Base-by-base conservation (phyloP, 2,329 filamentous ascomycete genomes). In the Xylaria sp. region DNA sequence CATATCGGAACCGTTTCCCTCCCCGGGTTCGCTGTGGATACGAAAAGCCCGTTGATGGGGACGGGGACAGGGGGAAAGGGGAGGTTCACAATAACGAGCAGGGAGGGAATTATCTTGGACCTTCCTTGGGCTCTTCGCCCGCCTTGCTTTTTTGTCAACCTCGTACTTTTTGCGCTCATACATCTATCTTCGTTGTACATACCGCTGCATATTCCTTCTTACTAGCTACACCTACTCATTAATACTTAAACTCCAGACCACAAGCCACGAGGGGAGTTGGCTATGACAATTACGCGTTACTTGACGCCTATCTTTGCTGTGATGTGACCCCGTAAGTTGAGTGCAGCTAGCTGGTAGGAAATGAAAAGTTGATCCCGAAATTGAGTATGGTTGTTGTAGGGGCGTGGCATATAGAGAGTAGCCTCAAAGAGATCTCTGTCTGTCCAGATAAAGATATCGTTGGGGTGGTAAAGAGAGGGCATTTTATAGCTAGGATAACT, bases 171-270 rank as follows among this genome's bases (percentile, higher is more conserved):
- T 18, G 30, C 34, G 43, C 58, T 59, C 46, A 60, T 57, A 57
- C 39, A 58, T 63, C 30, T 59, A 58, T 63, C 30, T 59, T 61
- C 50, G 30, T 60, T 68, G 65, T 70, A 70, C 68, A 68, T 70
- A 70, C 48, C 50, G 20, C 32, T 55, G 46, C 65, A 70, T 68
- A 65, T 65, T 60, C 53, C 63, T 60, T n/a, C 68, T 53, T 60
- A 60, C 59, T 63, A 68, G 61, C 66, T 68, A 70, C 56, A 63
- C 60, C 58, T 70, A 70, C 58, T 56, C 55, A 50, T 68, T 70
- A 70, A 68, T 70, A 66, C 59, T 60, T 65, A 68, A 67, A 65
- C 45, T 25, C 46, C 28, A 63, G 25, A 32, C 55, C 66, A 25
- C 62, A 50, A 32, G 48, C 48, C 66, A 13, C 30, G 46, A 41